Evolutionary conservation across 2,329 filamentous ascomycete species (phyloP).

Genomic region (Dryadomyces quercivorus): DNA sequence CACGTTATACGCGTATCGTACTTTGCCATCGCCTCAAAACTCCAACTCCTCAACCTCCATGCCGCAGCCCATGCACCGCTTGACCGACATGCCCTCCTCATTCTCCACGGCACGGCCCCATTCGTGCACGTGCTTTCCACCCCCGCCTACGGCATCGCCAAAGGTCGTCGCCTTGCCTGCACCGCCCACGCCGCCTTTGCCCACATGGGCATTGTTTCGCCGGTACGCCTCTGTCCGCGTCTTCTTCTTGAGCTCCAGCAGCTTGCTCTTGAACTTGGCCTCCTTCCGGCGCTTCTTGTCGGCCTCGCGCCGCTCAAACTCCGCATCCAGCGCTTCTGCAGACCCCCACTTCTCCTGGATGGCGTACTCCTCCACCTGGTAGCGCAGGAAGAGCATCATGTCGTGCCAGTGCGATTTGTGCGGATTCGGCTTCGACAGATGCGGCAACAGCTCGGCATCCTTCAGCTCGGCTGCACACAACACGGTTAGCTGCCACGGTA

Average conservation of each 20-base stretch:
- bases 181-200: conserved; percentile 22
- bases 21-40: conserved; percentile 32
- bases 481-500: background rate
- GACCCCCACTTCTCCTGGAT: conserved; percentile 87
- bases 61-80: conserved; percentile 64
- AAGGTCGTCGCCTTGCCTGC: conserved; percentile 43
- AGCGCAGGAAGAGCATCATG: conserved; percentile 95
- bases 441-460: conserved; percentile 75
- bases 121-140: conserved; percentile 74
- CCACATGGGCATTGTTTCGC: conserved; percentile 43
- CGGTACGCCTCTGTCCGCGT: conserved; percentile 86
- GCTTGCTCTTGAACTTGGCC: conserved; percentile 79
- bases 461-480: conserved; percentile 61
- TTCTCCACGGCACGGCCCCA: conserved; percentile 64
- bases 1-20: background rate
- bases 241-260: conserved; percentile 83
- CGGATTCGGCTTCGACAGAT: conserved; percentile 81
- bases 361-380: conserved; percentile 89
- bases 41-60: conserved; percentile 71
- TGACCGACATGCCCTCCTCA: conserved; percentile 62
- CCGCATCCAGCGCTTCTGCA: conserved; percentile 70
- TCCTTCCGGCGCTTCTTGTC: conserved; percentile 82
- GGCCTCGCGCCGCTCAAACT: conserved; percentile 67
- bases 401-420: conserved; percentile 95
- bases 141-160: conserved; percentile 60